Percentiles rank a stretch among this genome's conserved stretches.
These are phyloP conservation scores for Tricladium varicosporioides DNA, from an alignment of 2,329 filamentous ascomycete species.

Conservation along the genomic window DNA sequence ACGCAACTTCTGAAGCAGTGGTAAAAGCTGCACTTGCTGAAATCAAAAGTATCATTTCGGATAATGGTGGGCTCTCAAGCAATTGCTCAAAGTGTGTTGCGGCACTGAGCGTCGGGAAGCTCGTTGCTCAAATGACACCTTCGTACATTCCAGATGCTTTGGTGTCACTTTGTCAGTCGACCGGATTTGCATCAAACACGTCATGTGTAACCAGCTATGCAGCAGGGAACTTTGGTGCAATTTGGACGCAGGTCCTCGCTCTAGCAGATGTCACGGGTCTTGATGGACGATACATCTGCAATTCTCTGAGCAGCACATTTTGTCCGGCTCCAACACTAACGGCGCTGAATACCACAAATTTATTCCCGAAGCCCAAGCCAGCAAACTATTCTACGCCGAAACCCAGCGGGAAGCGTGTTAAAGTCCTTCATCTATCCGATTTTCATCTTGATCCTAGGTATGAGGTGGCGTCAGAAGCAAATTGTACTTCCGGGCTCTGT, in stretches of 20 bases:
- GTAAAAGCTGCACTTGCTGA: constrained; percentile 43
- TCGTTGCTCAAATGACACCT: constrained; percentile 49
- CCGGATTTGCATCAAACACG: constrained; percentile 43
- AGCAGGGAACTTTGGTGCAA: constrained; percentile 47
- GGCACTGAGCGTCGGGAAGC: constrained; percentile 48
- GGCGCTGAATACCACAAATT: constrained; percentile 41
- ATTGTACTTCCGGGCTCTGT: constrained; percentile 50
- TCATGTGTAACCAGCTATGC: constrained; percentile 48
- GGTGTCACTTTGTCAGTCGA: constrained; percentile 48
- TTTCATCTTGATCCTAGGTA: constrained; percentile 56
- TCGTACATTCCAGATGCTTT: constrained; percentile 48
- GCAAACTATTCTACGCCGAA: constrained; percentile 41
- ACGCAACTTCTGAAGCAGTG: constrained; percentile 39
- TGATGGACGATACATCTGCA: constrained; percentile 58
- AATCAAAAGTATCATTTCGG: constrained; percentile 44
- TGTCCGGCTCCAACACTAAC: constrained; percentile 46
- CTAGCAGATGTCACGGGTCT: constrained; percentile 51
- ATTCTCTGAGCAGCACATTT: constrained; percentile 45
- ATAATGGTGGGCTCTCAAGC: constrained; percentile 33
- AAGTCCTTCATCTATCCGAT: constrained; percentile 55
- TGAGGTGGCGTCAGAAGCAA: constrained; percentile 50
- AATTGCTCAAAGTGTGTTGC: constrained; percentile 54
- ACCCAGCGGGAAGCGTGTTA: constrained; percentile 51
- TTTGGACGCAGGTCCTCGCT: constrained; percentile 57
- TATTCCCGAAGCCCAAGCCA: constrained; percentile 56